Percentiles rank a stretch among this genome's conserved stretches.
These are phyloP conservation scores for Bryum argenteum DNA, from an alignment of 225 moss, liverwort and hornwort species.

Conservation along the genomic window DNA sequence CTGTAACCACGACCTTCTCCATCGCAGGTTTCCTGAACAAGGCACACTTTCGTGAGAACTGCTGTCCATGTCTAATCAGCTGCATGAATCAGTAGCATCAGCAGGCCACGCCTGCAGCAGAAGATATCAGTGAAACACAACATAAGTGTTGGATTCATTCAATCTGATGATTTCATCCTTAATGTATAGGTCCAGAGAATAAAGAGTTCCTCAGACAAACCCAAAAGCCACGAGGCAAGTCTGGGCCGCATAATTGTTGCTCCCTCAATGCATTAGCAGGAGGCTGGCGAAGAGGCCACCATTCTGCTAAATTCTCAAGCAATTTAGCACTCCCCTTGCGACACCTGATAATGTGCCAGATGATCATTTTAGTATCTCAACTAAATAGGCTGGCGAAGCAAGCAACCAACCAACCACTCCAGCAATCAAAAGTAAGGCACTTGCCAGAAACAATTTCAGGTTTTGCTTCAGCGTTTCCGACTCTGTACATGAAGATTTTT, in stretches of 20 bases:
- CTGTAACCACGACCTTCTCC: conserved; percentile 78
- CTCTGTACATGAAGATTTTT: neutral
- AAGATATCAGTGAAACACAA: neutral
- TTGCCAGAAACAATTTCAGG: neutral
- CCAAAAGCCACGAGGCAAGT: conserved; percentile 57
- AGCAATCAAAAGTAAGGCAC: neutral
- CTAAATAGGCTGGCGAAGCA: neutral
- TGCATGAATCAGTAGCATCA: neutral
- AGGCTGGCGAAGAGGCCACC: conserved; percentile 68
- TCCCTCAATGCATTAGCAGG: conserved; percentile 40
- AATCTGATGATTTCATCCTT: conserved; percentile 9
- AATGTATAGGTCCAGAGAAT: neutral
- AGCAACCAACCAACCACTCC: neutral
- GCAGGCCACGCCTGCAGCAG: neutral
- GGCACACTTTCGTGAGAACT: conserved; percentile 30
- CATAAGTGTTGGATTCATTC: too few relatives aligned
- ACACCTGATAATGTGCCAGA: conserved; percentile 56
- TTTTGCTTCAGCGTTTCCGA: neutral
- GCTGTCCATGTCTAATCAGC: conserved; percentile 2
- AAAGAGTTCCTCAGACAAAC: conserved; percentile 24
- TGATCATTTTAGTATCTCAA: neutral
- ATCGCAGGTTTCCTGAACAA: conserved; percentile 67
- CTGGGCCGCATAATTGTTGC: conserved; percentile 52
- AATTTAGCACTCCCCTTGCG: conserved; percentile 77
- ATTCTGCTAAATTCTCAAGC: conserved; percentile 59